phyloP scores from a whole-genome alignment of 73 alveolate genomes.

The Loxodes magnus region DNA sequence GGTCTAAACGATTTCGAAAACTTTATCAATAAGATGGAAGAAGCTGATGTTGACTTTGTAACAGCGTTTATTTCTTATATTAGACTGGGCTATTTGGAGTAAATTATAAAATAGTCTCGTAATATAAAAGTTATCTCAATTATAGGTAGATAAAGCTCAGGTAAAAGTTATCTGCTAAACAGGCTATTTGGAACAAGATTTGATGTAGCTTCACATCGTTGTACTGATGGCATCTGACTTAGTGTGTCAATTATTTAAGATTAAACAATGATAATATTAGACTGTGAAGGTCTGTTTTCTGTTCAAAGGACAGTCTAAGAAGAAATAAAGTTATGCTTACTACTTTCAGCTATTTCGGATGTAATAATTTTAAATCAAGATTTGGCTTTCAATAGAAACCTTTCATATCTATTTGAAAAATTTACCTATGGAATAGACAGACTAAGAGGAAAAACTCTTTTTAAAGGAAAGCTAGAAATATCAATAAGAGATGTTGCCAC shows the following conservation, averaged over 20 bases:
- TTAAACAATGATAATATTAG: conserved; percentile 22
- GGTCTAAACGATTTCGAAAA: conserved; percentile 3
- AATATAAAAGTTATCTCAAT: conserved; percentile 11
- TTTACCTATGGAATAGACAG: neutral
- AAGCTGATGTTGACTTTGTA: neutral
- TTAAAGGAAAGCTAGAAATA: conserved; percentile 2
- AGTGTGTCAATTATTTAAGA: conserved; percentile 9
- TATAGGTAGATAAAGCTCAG: conserved; percentile 44
- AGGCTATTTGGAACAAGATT: conserved; percentile 60
- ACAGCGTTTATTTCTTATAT: neutral
- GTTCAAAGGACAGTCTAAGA: conserved; percentile 47
- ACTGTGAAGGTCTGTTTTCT: conserved; percentile 60
- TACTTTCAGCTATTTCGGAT: conserved; percentile 35
- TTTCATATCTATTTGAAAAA: neutral
- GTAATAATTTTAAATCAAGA: conserved; percentile 38
- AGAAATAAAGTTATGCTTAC: conserved; percentile 37
- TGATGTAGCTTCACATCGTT: conserved; percentile 49
- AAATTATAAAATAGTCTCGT: neutral
- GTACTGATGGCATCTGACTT: conserved; percentile 73
- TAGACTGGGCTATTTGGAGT: neutral
- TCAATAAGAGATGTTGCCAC: conserved; percentile 4
- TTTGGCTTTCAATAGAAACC: conserved; percentile 7
- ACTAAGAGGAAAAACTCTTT: neutral
- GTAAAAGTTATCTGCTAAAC: conserved; percentile 49
- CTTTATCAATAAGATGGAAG: neutral